These are phyloP conservation scores for Chimonanthus praecox DNA, from an alignment of 164 flowering plant genomes.

Conservation along the genomic window DNA sequence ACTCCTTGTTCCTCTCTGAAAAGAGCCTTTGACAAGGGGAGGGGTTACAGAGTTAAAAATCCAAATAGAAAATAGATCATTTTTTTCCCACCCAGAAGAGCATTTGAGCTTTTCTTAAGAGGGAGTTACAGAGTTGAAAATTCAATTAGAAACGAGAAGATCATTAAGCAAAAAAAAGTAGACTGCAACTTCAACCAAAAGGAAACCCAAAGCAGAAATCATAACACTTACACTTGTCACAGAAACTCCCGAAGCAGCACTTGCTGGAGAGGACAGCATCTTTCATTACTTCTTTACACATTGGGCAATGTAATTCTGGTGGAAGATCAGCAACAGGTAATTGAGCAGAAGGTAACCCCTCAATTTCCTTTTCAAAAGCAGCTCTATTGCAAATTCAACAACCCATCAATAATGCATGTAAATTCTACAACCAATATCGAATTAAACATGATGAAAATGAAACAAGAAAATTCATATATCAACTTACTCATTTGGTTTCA, in stretches of 20 bases:
- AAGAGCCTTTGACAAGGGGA: no score
- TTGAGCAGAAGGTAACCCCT: slow-evolving; percentile 78
- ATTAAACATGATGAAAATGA: neutral
- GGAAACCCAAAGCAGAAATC: neutral
- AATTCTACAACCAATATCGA: neutral
- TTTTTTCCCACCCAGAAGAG: no score
- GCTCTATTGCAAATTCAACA: slow-evolving; percentile 45
- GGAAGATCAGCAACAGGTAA: slow-evolving; percentile 64
- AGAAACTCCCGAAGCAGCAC: slow-evolving; percentile 89
- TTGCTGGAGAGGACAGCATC: slow-evolving; percentile 97
- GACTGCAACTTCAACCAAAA: no score
- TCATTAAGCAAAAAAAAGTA: no score
- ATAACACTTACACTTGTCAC: slow-evolving; percentile 72
- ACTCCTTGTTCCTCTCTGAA: no score
- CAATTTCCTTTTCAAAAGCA: slow-evolving; percentile 93
- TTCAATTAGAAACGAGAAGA: no score
- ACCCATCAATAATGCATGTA: neutral
- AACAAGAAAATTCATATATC: neutral
- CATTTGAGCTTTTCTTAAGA: no score
- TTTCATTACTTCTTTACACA: slow-evolving; percentile 94
- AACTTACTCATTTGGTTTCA: slow-evolving; percentile 91
- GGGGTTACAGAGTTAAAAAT: no score
- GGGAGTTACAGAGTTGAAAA: no score
- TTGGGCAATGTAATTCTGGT: slow-evolving; percentile 81
- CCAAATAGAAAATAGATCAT: no score